Conservation (phyloP, 106 monocot species). For the Narthecium ossifragum region DNA sequence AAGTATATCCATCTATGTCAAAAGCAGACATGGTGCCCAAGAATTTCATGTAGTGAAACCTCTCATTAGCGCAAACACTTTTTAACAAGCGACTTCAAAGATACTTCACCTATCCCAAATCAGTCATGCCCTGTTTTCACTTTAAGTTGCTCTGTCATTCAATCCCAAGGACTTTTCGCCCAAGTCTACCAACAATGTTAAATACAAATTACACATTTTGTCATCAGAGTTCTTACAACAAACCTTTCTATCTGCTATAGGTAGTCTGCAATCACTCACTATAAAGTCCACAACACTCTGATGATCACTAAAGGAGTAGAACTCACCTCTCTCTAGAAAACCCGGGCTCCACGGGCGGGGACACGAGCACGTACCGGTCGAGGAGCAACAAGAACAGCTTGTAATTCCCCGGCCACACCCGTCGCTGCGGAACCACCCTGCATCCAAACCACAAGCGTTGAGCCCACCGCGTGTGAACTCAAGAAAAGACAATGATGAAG, state of each 20-base stretch:
- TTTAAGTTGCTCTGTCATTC: too few relatives aligned
- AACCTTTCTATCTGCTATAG: neutral
- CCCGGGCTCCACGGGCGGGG: neutral
- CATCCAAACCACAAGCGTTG: neutral
- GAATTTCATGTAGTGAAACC: too few relatives aligned
- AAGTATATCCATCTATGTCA: too few relatives aligned
- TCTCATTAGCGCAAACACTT: too few relatives aligned
- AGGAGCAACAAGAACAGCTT: slow-evolving; percentile 23
- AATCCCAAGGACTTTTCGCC: too few relatives aligned
- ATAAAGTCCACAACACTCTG: neutral
- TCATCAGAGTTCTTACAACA: neutral
- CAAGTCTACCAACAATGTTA: neutral
- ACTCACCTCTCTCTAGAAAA: slow-evolving; percentile 22
- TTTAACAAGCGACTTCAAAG: too few relatives aligned
- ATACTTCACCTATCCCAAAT: too few relatives aligned
- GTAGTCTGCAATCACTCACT: neutral
- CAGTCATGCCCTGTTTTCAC: too few relatives aligned
- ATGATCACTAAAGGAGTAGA: neutral
- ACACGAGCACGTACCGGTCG: slow-evolving; percentile 7
- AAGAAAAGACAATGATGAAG: neutral
- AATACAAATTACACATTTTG: neutral
- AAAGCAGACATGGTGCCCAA: too few relatives aligned
- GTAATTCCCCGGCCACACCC: slow-evolving; percentile 22
- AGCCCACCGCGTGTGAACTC: neutral
- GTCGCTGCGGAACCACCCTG: slow-evolving; percentile 17